Evolutionary conservation across 2,329 filamentous ascomycete species (phyloP), one percentile per base, ranked within the genome.

Genomic region (Epicoccum nigrum): DNA sequence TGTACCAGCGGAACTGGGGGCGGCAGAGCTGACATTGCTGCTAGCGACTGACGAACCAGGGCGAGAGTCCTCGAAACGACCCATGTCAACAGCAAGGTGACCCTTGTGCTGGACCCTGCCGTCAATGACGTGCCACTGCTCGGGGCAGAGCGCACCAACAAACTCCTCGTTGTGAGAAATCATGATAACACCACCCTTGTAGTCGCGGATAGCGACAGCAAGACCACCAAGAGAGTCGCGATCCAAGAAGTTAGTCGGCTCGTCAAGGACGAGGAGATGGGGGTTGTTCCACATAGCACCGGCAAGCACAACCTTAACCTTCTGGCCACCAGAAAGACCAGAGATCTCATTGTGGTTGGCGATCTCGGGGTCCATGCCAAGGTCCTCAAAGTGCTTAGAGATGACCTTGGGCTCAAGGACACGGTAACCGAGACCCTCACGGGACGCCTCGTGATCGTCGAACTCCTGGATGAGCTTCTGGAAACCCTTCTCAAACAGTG

Each of bases 161-260:
- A 99, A 99, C 75, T 99, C 94, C 72, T 97, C 92, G 83, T 99
- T 97, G 79, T 99, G 94, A 56, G 92, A 97, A 76, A 99, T 99
- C 87, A 99, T 96, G 59, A 99, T 92, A 2, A 99, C 94, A 75
- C 94, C 94, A 62, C 94, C 94, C 80, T 92, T 95, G 85, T 95
- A 99, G 71, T 97, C 94, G 63, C 92, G 90, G 68, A 99, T 97
- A 61, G 94, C 94, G 32, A 96, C 92, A n/a, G 94, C 92, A 47
- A 99, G 84, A 75, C 93, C 94, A 70, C 94, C 95, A 15, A 99
- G 87, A 13, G 92, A 96, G 78, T 99, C 94, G 65, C 94, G 92
- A 72, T 99, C 94, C 81, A 99, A 86, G 84, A 97, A 99, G 81
- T 99, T 99, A 73, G 94, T 97, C 51, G 94, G 94, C 78, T 99